Evolutionary conservation across 257 asterid species (phyloP).

Genomic region (Mentha longifolia): DNA sequence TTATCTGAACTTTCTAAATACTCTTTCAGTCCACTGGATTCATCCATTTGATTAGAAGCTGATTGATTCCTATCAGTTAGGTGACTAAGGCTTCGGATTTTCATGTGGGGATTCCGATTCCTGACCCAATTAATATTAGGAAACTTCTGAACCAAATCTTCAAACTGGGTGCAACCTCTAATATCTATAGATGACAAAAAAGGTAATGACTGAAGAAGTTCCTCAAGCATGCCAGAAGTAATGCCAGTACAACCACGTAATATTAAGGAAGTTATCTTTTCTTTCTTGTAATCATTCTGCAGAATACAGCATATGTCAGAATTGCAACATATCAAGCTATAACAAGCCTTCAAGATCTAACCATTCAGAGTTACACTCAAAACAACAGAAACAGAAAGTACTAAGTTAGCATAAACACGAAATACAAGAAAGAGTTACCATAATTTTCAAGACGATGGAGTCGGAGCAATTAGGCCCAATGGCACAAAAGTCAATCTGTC

Average conservation of each 20-base stretch:
- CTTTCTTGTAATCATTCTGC: slow-evolving; percentile 85
- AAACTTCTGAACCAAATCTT: slow-evolving; percentile 73
- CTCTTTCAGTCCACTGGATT: slow-evolving; percentile 89
- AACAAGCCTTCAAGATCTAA: slow-evolving; percentile 15
- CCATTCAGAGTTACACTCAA: slow-evolving; percentile 5
- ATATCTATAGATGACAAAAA: slow-evolving; percentile 71
- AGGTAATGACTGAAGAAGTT: slow-evolving; percentile 68
- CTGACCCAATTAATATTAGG: slow-evolving; percentile 84
- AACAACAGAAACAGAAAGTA: not conserved
- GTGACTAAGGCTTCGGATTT: slow-evolving; percentile 63
- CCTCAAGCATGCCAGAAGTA: slow-evolving; percentile 75
- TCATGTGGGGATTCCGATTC: slow-evolving; percentile 51
- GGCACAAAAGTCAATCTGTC: slow-evolving; percentile 72
- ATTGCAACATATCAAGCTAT: slow-evolving; percentile 20
- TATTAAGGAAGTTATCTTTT: slow-evolving; percentile 69
- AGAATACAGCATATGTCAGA: slow-evolving; percentile 36
- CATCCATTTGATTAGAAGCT: slow-evolving; percentile 63
- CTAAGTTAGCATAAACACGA: not conserved
- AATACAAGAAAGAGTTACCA: slow-evolving; percentile 54
- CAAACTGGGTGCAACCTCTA: slow-evolving; percentile 92
- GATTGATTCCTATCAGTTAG: slow-evolving; percentile 54
- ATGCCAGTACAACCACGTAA: slow-evolving; percentile 82
- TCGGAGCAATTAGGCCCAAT: slow-evolving; percentile 70
- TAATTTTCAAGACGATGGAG: slow-evolving; percentile 56
- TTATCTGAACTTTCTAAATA: slow-evolving; percentile 93